Evolutionary conservation across 352 stramenopile species (phyloP).

Genomic region (Pythium aphanidermatum): DNA sequence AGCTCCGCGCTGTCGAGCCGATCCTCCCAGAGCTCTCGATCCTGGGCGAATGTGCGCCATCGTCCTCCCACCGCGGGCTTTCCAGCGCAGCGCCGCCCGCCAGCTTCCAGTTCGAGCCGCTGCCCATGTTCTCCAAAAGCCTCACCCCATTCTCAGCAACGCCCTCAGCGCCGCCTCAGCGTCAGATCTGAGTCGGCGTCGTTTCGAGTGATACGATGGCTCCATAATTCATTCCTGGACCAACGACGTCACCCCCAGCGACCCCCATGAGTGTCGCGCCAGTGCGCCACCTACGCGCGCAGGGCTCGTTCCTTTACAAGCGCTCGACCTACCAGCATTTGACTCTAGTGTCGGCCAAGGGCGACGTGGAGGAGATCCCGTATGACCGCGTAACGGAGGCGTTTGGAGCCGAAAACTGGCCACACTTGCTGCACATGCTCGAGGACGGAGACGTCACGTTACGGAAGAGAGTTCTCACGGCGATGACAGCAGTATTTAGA

Average conservation of each 20-base stretch:
- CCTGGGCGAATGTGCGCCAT: conserved; percentile 7
- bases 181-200: not conserved
- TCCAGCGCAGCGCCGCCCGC: not conserved
- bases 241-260: not conserved
- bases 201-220: not conserved
- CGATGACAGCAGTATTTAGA: conserved; percentile 45
- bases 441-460: conserved; percentile 44
- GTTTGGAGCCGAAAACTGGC: conserved; percentile 65
- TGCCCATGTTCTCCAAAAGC: conserved; percentile 42
- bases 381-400: conserved; percentile 62
- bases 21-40: conserved; percentile 27
- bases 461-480: conserved; percentile 39
- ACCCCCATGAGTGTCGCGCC: not conserved
- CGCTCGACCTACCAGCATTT: conserved; percentile 56
- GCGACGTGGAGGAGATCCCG: conserved; percentile 39
- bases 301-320: conserved; percentile 59
- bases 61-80: not conserved
- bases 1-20: conserved; percentile 53
- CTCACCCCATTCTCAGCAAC: conserved; percentile 21
- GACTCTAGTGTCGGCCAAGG: conserved; percentile 42
- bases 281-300: conserved; percentile 50
- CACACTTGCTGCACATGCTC: conserved; percentile 55
- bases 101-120: conserved; percentile 27
- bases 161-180: not conserved
- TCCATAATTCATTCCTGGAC: no score